These are phyloP conservation scores for Ceratocystis harringtonii DNA, from an alignment of 2,329 filamentous ascomycete genomes.

Conservation along the genomic window DNA sequence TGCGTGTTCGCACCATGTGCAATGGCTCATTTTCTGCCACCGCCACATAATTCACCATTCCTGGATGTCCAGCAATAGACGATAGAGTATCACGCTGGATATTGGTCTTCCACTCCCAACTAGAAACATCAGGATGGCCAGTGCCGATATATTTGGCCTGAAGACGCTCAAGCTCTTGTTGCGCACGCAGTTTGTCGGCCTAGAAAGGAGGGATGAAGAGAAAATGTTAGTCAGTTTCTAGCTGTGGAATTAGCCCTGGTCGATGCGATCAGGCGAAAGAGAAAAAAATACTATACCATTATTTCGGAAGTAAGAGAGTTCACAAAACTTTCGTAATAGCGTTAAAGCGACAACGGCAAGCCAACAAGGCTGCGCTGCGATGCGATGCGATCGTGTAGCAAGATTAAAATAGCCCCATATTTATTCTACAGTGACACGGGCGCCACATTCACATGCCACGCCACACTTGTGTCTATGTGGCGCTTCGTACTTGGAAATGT, in stretches of 20 bases:
- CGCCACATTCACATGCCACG: not conserved
- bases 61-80: constrained; percentile 77
- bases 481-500: not conserved
- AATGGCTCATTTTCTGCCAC: constrained; percentile 76
- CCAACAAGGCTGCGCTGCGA: too few relatives aligned
- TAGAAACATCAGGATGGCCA: constrained; percentile 89
- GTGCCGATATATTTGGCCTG: constrained; percentile 94
- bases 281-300: too few relatives aligned
- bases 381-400: too few relatives aligned
- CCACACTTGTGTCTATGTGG: not conserved
- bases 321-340: too few relatives aligned
- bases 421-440: not conserved
- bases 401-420: too few relatives aligned
- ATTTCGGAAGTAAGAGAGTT: too few relatives aligned
- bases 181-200: constrained; percentile 96
- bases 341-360: too few relatives aligned
- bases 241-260: too few relatives aligned
- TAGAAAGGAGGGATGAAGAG: constrained; percentile 21
- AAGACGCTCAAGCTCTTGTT: constrained; percentile 93
- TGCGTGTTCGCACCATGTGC: constrained; percentile 61
- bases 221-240: not conserved
- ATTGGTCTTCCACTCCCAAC: constrained; percentile 95
- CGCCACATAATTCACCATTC: constrained; percentile 74
- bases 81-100: constrained; percentile 87
- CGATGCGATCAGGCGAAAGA: too few relatives aligned